Evolutionary conservation across 768 basidiomycete species (phyloP).

Genomic region (Russula emetica): DNA sequence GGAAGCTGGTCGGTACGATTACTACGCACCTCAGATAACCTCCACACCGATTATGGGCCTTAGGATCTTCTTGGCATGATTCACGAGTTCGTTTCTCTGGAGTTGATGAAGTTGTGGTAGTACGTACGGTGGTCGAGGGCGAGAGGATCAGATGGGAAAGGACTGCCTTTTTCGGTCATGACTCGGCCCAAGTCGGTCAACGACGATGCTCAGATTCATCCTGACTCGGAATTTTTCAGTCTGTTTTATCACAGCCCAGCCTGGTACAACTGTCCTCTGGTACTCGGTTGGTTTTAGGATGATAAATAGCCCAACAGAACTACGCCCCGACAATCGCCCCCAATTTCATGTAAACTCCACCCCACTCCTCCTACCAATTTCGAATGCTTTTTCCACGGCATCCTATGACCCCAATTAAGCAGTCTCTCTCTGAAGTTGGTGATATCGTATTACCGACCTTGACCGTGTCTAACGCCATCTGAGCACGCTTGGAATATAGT

Average conservation of each 20-base stretch:
- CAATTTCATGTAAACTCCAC: no score
- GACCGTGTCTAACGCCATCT: not conserved
- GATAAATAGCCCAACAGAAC: not conserved
- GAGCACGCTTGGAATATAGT: conserved; percentile 5
- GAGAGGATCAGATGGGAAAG: not conserved
- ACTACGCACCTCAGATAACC: not conserved
- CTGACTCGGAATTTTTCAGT: not conserved
- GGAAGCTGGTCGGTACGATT: not conserved
- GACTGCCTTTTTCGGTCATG: not conserved
- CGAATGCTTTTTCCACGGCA: not conserved
- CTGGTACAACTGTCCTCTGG: not conserved
- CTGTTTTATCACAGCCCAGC: not conserved
- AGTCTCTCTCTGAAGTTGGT: not conserved
- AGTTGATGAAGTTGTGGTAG: no score
- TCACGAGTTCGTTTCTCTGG: not conserved
- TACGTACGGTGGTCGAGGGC: no score
- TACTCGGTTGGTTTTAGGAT: not conserved
- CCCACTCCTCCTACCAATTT: not conserved
- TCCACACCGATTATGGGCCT: not conserved
- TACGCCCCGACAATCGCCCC: not conserved
- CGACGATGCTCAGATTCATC: not conserved
- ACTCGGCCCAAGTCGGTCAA: not conserved
- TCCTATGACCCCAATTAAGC: not conserved
- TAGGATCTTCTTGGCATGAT: not conserved
- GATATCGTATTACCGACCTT: conserved; percentile 2